Conservation (phyloP, 1,284 basidiomycete species). For the Cryptococcus amylolentus region DNA sequence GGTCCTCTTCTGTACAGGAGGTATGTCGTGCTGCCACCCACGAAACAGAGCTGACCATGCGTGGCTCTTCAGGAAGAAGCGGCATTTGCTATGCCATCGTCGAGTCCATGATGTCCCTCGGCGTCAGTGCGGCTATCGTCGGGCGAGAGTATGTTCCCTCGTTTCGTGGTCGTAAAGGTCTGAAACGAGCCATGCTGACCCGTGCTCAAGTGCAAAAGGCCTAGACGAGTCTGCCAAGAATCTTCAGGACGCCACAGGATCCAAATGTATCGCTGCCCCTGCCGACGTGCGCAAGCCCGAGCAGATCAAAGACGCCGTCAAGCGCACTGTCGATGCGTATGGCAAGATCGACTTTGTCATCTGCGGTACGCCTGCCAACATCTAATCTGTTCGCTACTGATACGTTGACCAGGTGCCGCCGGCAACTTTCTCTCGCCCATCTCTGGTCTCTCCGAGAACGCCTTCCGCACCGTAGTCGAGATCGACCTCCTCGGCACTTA, state of each 20-base stretch:
- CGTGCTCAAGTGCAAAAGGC: constrained; percentile 62
- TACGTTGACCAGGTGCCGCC: constrained; percentile 62
- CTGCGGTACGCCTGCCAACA: constrained; percentile 59
- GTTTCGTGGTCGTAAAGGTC: neutral
- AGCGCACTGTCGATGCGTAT: constrained; percentile 68
- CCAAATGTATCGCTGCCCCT: constrained; percentile 66
- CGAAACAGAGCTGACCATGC: neutral
- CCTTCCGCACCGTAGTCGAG: constrained; percentile 87
- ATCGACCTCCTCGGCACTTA: constrained; percentile 93
- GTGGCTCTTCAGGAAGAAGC: constrained; percentile 52
- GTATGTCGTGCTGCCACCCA: constrained; percentile 43
- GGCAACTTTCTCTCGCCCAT: constrained; percentile 87
- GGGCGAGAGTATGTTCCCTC: constrained; percentile 67
- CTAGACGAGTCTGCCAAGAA: constrained; percentile 68
- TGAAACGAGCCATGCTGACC: neutral
- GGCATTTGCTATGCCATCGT: constrained; percentile 92
- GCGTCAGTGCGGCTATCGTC: constrained; percentile 74
- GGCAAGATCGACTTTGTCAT: constrained; percentile 94
- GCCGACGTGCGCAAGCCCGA: constrained; percentile 81
- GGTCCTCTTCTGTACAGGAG: constrained; percentile 89
- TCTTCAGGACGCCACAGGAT: constrained; percentile 66
- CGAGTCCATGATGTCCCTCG: constrained; percentile 79
- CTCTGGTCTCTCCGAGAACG: constrained; percentile 74
- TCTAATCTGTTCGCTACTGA: neutral
- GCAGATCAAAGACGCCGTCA: constrained; percentile 70